Base-by-base conservation (phyloP, 1,284 basidiomycete genomes). In the Caloboletus inedulis region DNA sequence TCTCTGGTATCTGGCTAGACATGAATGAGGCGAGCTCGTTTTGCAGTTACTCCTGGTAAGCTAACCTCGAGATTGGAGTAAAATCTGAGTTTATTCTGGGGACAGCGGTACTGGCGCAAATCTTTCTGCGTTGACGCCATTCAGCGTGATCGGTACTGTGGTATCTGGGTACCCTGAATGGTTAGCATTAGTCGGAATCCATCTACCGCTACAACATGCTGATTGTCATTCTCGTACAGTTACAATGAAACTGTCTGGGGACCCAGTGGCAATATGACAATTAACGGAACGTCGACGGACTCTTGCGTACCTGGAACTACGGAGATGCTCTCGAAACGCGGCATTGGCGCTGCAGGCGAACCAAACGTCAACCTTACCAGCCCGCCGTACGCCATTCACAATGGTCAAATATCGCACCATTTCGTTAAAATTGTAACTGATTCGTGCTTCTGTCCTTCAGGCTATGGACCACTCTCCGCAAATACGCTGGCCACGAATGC, bases 1-100 rank as follows among this genome's bases (percentile, higher is more conserved):
- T 82, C 61, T 80, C 80, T 34, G 85, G 85, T 4, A 79, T 89
- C 47, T 90, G 87, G 88, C 73, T 89, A 0, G 88, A 90, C 65
- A 87, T 89, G 84, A 87, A 87, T 49, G 85, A 87, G 58, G 73
- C 77, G 13, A 79, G 77, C 36, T 84, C 82, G 3, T 86, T 87
- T 66, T 86, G 84, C 63, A 72, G 77, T 48, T 74, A 78, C 29
- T 82, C 82, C 30, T 86, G 85, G 84, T 82, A 53, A 52, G 77
- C 64, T 16, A 47, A 33, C n/a, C 16, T 7, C 14, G 8, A 19
- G 6, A 13, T 45, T 7, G 5, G 7, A 21, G n/a, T 3, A 2
- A 4, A 3, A 25, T 43, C 1, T 36, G 12, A 25, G 12, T 43
- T 66, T 12, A 68, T 35, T 33, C 29, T 5, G 21, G 37, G 25